Conservation (phyloP, 305 asterid genomes). For the Salvia sclarea region DNA sequence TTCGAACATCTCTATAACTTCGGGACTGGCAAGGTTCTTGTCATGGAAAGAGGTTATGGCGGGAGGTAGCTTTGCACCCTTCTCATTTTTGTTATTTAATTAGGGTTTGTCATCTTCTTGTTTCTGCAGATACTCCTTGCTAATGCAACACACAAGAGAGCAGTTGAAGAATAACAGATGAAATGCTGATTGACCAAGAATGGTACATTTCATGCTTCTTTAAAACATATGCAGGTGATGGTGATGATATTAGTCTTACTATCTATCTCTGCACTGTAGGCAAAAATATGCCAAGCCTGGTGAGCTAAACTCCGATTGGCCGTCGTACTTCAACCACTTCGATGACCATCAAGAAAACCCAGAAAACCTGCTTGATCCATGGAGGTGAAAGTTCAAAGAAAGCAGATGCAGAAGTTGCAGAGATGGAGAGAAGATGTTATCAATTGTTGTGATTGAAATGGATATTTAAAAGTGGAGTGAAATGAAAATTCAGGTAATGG, state of each 20-base stretch:
- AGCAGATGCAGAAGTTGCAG: neutral
- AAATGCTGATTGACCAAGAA: slow-evolving; percentile 76
- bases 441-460: neutral
- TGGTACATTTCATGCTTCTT: slow-evolving; percentile 39
- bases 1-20: slow-evolving; percentile 71
- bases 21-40: slow-evolving; percentile 53
- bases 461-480: neutral
- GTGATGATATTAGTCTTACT: neutral
- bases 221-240: neutral
- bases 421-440: neutral
- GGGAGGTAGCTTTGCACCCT: slow-evolving; percentile 51
- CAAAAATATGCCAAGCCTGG: slow-evolving; percentile 76
- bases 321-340: slow-evolving; percentile 74
- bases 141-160: slow-evolving; percentile 65
- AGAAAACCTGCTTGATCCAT: neutral
- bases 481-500: neutral
- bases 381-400: slow-evolving; percentile 3
- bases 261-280: slow-evolving; percentile 47
- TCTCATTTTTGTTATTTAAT: neutral
- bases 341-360: slow-evolving; percentile 35
- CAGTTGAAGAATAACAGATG: slow-evolving; percentile 59
- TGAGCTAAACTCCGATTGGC: slow-evolving; percentile 70
- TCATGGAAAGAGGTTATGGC: slow-evolving; percentile 81
- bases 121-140: slow-evolving; percentile 59
- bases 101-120: neutral